Evolutionary conservation across 495 filamentous ascomycete genomes (phyloP), one percentile per base, ranked within the genome.

Genomic region (Tuber indicum): DNA sequence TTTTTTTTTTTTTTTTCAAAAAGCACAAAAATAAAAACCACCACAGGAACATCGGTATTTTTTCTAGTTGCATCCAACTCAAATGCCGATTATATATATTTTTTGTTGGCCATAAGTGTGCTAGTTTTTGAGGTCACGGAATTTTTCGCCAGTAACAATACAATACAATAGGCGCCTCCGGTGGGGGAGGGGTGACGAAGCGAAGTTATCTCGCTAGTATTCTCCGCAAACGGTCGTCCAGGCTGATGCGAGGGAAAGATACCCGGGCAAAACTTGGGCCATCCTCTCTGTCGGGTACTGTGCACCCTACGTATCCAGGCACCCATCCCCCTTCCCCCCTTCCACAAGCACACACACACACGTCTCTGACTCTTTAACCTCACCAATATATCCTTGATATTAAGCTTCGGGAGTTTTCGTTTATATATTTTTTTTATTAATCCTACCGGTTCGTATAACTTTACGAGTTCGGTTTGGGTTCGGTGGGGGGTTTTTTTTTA

Each of bases 231-330:
- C 79, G 80, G 79, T 78, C 10, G 26, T 32, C 58, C 80, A 81
- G 73, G 45, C 76, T 78, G 80, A 81, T 81, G 80, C 79, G 78
- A 81, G 78, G 75, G 75, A 74, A 78, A 79, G 80, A 78, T 81
- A 81, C 78, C 80, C 80, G 75, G 80, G 73, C 75, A 52, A 81
- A 77, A 81, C 75, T 81, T 81, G 80, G 80, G 78, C 75, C 73
- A 80, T 71, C 80, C 80, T 75, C 72, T 58, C 49, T 75, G 73
- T 81, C 78, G 80, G 79, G 80, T 81, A 71, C 75, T 23, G 47
- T 49, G 21, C 43, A 77, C 74, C 78, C 77, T 81, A 81, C 72
- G 75, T 77, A 80, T 81, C 78, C 77, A 75, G 69, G 49, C 49
- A 58, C 49, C 49, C 49, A 58, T n/a, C 9, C 78, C 72, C 70